Evolutionary conservation across 495 filamentous ascomycete genomes (phyloP).

Genomic region (Cercophora samala): DNA sequence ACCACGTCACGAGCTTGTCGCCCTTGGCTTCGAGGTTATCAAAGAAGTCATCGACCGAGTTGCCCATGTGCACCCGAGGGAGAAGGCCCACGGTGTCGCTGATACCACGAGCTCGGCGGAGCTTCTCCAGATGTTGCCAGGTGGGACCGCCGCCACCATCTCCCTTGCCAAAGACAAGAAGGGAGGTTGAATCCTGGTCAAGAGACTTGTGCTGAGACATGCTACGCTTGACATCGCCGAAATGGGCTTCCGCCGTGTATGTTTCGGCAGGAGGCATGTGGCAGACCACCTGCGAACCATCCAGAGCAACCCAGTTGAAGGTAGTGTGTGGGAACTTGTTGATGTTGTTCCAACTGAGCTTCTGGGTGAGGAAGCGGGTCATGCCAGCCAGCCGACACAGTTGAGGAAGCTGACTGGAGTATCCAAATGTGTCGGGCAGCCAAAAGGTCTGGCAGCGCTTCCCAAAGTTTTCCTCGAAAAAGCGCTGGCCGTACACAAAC

Average conservation of each 20-base stretch:
- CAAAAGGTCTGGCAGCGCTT: conserved; percentile 88
- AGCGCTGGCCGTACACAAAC: conserved; percentile 90
- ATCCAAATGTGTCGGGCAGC: conserved; percentile 97
- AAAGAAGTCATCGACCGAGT: conserved; percentile 96
- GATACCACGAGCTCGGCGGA: conserved; percentile 89
- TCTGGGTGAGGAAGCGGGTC: conserved; percentile 95
- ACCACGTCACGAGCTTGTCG: conserved; percentile 88
- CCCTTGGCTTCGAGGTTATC: conserved; percentile 72
- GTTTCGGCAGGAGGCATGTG: conserved; percentile 96
- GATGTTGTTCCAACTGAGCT: conserved; percentile 92
- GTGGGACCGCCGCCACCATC: conserved; percentile 95
- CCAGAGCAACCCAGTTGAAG: conserved; percentile 94
- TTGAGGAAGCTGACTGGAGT: conserved; percentile 91
- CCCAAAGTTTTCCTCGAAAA: conserved; percentile 91
- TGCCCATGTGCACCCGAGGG: conserved; percentile 84
- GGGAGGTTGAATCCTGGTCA: conserved; percentile 80
- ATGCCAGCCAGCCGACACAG: conserved; percentile 88
- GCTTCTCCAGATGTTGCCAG: conserved; percentile 90
- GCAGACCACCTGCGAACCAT: conserved; percentile 93
- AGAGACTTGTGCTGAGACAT: conserved; percentile 92
- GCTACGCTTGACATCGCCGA: conserved; percentile 90
- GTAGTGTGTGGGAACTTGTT: conserved; percentile 98
- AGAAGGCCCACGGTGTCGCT: conserved; percentile 81
- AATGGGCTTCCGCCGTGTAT: conserved; percentile 90
- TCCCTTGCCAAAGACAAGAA: conserved; percentile 92